Conservation (phyloP, 495 filamentous ascomycete species). For the Penicillium dipodomyicola region DNA sequence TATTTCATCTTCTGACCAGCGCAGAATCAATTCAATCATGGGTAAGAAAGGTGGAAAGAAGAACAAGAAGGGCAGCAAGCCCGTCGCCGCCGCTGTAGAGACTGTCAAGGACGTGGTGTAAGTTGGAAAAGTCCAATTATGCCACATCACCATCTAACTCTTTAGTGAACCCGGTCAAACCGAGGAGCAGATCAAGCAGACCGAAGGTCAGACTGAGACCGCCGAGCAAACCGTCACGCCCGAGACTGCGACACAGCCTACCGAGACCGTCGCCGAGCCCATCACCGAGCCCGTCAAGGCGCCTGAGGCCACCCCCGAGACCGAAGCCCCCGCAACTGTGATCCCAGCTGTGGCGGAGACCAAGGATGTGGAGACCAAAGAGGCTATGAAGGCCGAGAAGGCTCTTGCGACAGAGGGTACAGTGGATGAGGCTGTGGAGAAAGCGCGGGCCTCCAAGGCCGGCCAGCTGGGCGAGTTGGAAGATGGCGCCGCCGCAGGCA, state of each 20-base stretch:
- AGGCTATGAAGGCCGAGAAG: slow-evolving; percentile 20
- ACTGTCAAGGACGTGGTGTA: slow-evolving; percentile 41
- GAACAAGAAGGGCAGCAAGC: slow-evolving; percentile 38
- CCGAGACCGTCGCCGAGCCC: slow-evolving; percentile 22
- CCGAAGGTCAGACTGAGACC: slow-evolving; percentile 31
- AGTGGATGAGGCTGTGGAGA: slow-evolving; percentile 27
- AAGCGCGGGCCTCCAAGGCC: slow-evolving; percentile 30
- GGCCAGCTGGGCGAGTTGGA: slow-evolving; percentile 22
- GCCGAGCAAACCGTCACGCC: slow-evolving; percentile 9
- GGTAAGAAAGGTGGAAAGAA: slow-evolving; percentile 49
- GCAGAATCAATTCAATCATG: slow-evolving; percentile 30
- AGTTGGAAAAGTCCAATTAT: slow-evolving; percentile 23
- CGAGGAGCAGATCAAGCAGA: slow-evolving; percentile 42
- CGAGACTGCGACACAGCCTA: slow-evolving; percentile 23
- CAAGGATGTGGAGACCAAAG: slow-evolving; percentile 13
- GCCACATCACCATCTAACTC: slow-evolving; percentile 1
- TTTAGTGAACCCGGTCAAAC: slow-evolving; percentile 35
- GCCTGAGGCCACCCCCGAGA: slow-evolving; percentile 14
- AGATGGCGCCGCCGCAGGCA: slow-evolving; percentile 18
- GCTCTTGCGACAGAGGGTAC: slow-evolving; percentile 18
- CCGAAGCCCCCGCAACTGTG: slow-evolving; percentile 22
- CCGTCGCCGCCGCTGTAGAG: slow-evolving; percentile 25
- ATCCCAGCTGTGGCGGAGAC: slow-evolving; percentile 19
- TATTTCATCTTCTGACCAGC: slow-evolving; percentile 11
- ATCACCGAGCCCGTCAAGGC: slow-evolving; percentile 13